A percentile compares a stretch with the other conserved stretches of the same genome.
These are phyloP conservation scores for Chenopodium quinoa DNA, from an alignment of 148 eudicot species.

Conservation along the genomic window DNA sequence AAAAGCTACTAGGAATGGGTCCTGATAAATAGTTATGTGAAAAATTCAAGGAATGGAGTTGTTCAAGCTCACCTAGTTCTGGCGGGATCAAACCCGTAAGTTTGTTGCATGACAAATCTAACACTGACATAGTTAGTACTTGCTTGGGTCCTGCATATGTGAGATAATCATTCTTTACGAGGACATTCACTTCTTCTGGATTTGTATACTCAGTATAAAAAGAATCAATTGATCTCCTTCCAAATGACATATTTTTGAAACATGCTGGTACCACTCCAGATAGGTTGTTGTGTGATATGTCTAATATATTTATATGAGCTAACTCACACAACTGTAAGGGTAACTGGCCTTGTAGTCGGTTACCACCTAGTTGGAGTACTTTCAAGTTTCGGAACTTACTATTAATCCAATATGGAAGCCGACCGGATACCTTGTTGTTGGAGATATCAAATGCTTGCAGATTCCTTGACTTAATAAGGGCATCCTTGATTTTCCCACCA, in stretches of 20 bases:
- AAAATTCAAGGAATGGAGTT: conserved; percentile 13
- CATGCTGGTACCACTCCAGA: conserved; percentile 12
- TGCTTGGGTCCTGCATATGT: not conserved
- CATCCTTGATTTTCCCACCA: conserved; percentile 18
- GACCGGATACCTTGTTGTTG: conserved; percentile 7
- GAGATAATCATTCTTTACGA: conserved; percentile 10
- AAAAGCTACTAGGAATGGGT: conserved; percentile 15
- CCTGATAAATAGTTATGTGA: conserved; percentile 26
- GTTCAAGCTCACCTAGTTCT: not conserved
- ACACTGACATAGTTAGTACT: not conserved
- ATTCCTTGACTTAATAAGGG: not conserved
- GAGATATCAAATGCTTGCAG: conserved; percentile 3
- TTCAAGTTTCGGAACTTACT: not conserved
- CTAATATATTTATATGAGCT: conserved; percentile 5
- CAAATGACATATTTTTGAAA: conserved; percentile 15
- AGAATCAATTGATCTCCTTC: not conserved
- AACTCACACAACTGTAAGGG: not conserved
- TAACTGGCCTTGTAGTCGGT: not conserved
- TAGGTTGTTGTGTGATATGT: conserved; percentile 11
- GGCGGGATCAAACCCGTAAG: conserved; percentile 9
- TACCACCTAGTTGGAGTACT: not conserved
- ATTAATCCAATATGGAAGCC: conserved; percentile 10
- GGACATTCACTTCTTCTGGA: not conserved
- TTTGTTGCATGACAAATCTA: conserved; percentile 23
- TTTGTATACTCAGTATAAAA: too few relatives aligned